These are phyloP conservation scores for Plasmodium knowlesi DNA, from an alignment of 169 alveolate genomes.

Conservation along the genomic window DNA sequence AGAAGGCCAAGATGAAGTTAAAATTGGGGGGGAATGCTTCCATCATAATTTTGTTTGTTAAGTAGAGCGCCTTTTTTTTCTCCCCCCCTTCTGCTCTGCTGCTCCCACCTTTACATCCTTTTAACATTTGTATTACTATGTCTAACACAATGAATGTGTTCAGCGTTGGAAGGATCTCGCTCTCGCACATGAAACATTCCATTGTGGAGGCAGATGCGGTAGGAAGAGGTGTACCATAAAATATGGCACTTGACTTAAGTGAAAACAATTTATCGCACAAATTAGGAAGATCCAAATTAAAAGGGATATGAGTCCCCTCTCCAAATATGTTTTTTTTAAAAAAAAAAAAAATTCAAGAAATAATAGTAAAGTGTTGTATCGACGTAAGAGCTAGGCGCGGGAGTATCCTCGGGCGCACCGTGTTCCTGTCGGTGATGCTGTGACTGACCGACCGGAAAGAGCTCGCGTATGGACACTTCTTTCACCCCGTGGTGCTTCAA, in stretches of 20 bases:
- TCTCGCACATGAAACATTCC: constrained; percentile 35
- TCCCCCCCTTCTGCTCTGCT: background rate
- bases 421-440: background rate
- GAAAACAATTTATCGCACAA: background rate
- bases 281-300: background rate
- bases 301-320: too few species aligned
- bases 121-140: constrained; percentile 7
- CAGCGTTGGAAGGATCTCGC: background rate
- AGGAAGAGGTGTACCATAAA: background rate
- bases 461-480: background rate
- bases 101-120: background rate
- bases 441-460: background rate
- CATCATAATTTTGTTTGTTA: constrained; percentile 24
- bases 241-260: background rate
- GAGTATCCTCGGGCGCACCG: background rate
- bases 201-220: background rate
- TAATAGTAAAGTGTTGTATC: background rate
- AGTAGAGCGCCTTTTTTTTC: constrained; percentile 10
- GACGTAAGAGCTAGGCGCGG: background rate
- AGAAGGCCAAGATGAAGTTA: constrained; percentile 2
- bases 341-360: background rate
- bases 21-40: constrained; percentile 39
- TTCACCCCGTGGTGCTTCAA: constrained; percentile 30
- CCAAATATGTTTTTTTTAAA: background rate
- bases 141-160: constrained; percentile 38